phyloP scores from a whole-genome alignment of 192 early-diverging fungal species.

The Coemansia sp. region DNA sequence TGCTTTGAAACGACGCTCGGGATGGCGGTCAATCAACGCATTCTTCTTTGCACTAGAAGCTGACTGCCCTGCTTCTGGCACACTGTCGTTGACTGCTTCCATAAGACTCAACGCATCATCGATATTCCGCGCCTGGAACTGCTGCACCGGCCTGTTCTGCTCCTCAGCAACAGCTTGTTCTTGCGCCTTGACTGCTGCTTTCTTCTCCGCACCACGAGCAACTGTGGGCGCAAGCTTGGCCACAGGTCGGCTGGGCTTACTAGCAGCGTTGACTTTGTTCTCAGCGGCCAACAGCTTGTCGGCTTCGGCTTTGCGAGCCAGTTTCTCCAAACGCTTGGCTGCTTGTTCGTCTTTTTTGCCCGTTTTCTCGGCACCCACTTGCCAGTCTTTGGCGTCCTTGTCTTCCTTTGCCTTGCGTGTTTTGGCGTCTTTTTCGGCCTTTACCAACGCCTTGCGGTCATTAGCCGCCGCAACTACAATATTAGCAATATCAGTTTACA shows the following conservation, averaged over 20 bases:
- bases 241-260: conserved; percentile 9
- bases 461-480: conserved; percentile 64
- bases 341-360: conserved; percentile 65
- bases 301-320: conserved; percentile 60
- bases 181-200: conserved; percentile 16
- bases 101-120: conserved; percentile 85
- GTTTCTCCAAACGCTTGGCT: conserved; percentile 56
- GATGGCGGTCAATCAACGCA: conserved; percentile 79
- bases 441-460: conserved; percentile 69
- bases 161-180: conserved; percentile 6
- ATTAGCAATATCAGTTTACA: not conserved
- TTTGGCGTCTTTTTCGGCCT: conserved; percentile 61
- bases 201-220: conserved; percentile 27
- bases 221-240: conserved; percentile 15
- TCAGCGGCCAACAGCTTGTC: conserved; percentile 63
- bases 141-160: conserved; percentile 50
- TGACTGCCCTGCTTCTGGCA: conserved; percentile 10
- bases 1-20: conserved; percentile 82
- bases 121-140: conserved; percentile 77
- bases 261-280: conserved; percentile 49
- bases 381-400: conserved; percentile 64
- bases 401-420: conserved; percentile 58
- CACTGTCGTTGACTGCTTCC: conserved; percentile 29
- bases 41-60: conserved; percentile 22
- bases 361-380: conserved; percentile 62